A percentile compares a stretch with the other conserved stretches of the same genome.
phyloP scores from a whole-genome alignment of 352 stramenopile genomes.

The Pythium volutum region DNA sequence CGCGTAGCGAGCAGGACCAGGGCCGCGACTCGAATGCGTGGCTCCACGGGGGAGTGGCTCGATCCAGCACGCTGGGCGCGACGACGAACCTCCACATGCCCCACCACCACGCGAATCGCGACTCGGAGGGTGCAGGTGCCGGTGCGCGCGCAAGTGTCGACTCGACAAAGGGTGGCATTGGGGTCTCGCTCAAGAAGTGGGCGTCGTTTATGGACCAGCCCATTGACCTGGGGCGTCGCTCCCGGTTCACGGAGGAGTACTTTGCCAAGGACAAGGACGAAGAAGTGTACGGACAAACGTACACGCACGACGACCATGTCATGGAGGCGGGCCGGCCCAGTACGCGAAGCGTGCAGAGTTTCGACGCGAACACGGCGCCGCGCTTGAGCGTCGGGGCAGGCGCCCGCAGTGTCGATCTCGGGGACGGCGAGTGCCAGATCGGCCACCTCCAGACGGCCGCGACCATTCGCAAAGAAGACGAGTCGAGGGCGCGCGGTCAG shows the following conservation, averaged over 20 bases:
- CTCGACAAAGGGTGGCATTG: slow-evolving; percentile 43
- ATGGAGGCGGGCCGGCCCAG: slow-evolving; percentile 57
- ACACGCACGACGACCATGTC: slow-evolving; percentile 46
- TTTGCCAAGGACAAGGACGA: slow-evolving; percentile 62
- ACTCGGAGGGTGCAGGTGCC: slow-evolving; percentile 11
- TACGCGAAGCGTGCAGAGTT: slow-evolving; percentile 34
- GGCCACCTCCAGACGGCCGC: slow-evolving; percentile 80
- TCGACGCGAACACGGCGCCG: slow-evolving; percentile 25
- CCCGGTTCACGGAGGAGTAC: slow-evolving; percentile 75
- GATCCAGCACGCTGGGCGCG: slow-evolving; percentile 16
- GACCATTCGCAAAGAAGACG: slow-evolving; percentile 75
- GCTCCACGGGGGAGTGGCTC: slow-evolving; percentile 1
- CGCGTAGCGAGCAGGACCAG: slow-evolving; percentile 9
- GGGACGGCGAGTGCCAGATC: slow-evolving; percentile 64
- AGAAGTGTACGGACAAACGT: slow-evolving; percentile 30
- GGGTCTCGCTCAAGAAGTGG: slow-evolving; percentile 68
- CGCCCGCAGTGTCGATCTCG: slow-evolving; percentile 39
- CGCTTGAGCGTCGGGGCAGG: background rate
- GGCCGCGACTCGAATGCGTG: slow-evolving; percentile 18
- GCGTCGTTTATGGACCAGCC: slow-evolving; percentile 62
- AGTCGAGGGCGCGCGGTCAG: slow-evolving; percentile 63
- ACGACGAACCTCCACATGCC: background rate
- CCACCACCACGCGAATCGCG: slow-evolving; percentile 10
- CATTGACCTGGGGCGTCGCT: slow-evolving; percentile 68
- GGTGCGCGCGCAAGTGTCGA: slow-evolving; percentile 38